Base-by-base conservation (phyloP, 2,329 filamentous ascomycete genomes). In the Cordyceps fumosorosea region DNA sequence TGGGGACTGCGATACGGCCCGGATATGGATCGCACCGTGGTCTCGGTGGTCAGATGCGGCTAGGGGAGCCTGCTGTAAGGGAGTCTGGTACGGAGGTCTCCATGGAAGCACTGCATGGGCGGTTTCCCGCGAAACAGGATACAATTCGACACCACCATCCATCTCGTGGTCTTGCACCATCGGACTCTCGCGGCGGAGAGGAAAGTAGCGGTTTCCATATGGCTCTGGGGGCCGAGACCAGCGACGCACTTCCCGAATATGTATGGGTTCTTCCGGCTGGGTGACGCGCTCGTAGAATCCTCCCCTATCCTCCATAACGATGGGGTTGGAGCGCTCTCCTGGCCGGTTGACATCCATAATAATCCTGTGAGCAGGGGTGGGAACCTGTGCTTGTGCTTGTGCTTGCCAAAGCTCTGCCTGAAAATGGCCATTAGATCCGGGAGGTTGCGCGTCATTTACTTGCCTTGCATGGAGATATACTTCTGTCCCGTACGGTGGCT, bases 271-370 rank as follows among this genome's bases (percentile, higher is more conserved):
- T n/a, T 57, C 60, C 47, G 58, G 60, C 58, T 40, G 65, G 62
- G 66, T 64, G 42, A 76, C 68, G 62, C 71, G 73, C 64, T 74
- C 75, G 64, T 68, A 74, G 59, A 76, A 75, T 18, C 73, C 73
- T 61, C 73, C 74, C 34, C 74, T 70, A 66, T 77, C 73, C 64
- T 77, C 74, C 75, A 78, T 77, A 65, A 76, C 59, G 53, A 76
- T 69, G 20, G 72, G 72, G 24, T 71, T 72, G n/a, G 67, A 67
- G 45, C 69, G 69, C 26, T 67, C 69, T 57, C 73, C 74, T 20
- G 68, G 68, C 52, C 71, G 68, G 59, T 69, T 65, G 56, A 67
- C 67, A 63, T 74, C 70, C 58, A 73, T 64, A 56, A 71, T 68
- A 24, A 73, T 71, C 51, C 69, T 70, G 62, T 67, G 69, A 52